phyloP scores from a whole-genome alignment of 116 monocot genomes.

The Zostera marina region DNA sequence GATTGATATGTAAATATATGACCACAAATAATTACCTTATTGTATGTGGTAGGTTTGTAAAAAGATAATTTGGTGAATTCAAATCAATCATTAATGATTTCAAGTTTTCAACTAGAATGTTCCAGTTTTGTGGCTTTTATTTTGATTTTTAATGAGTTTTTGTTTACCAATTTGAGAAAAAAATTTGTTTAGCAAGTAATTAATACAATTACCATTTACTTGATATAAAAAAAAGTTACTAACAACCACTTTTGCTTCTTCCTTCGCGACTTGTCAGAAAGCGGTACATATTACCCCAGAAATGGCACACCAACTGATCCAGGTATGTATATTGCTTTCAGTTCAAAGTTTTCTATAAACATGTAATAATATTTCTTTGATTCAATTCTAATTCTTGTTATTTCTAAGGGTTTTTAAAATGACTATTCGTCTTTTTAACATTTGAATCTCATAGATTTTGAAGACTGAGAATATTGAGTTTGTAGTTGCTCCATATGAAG shows the following conservation, averaged over 20 bases:
- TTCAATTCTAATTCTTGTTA: too few species aligned
- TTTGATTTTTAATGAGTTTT: background rate
- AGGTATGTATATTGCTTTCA: conserved; percentile 22
- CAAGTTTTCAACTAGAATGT: background rate
- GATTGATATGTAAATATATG: too few species aligned
- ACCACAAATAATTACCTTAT: too few species aligned
- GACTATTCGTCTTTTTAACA: background rate
- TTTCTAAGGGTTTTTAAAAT: too few species aligned
- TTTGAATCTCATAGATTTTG: conserved; percentile 29
- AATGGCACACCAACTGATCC: conserved; percentile 73
- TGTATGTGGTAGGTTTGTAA: too few species aligned
- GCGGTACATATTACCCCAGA: conserved; percentile 57
- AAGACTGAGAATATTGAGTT: conserved; percentile 55
- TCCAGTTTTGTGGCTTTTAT: too few species aligned
- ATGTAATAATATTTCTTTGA: background rate
- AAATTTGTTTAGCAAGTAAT: background rate
- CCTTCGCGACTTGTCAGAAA: conserved; percentile 23
- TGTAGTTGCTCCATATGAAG: conserved; percentile 86
- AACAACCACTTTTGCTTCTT: background rate
- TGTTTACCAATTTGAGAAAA: background rate
- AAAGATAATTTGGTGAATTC: too few species aligned
- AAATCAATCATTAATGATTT: background rate
- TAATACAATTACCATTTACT: background rate
- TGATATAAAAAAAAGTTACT: background rate
- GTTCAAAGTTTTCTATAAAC: background rate